A percentile compares a stretch with the other conserved stretches of the same genome.
phyloP scores from a whole-genome alignment of 2,329 filamentous ascomycete species.

The Penicillium hordei region DNA sequence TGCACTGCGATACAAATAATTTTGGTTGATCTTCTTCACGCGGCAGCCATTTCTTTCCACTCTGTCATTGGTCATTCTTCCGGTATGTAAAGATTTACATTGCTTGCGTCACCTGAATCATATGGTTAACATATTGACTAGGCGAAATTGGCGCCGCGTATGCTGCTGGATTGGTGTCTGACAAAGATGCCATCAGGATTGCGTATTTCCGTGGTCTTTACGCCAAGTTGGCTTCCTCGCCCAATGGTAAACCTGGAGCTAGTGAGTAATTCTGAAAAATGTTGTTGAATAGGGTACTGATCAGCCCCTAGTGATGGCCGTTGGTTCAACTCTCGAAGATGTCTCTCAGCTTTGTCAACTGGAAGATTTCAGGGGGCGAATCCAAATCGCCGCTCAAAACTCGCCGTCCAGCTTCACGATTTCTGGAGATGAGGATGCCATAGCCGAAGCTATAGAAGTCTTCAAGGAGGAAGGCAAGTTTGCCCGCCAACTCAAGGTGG shows the following conservation, averaged over 20 bases:
- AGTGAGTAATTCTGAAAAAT: constrained; percentile 1
- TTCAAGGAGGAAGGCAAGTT: neutral
- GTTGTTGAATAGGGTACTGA: too few species aligned
- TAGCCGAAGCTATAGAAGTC: neutral
- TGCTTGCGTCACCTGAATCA: too few species aligned
- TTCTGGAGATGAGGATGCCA: neutral
- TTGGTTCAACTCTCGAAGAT: constrained; percentile 16
- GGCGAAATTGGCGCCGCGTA: constrained; percentile 23
- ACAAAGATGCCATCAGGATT: constrained; percentile 11
- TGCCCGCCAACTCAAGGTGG: neutral
- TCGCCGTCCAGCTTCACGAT: neutral
- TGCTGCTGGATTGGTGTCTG: constrained; percentile 14
- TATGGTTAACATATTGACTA: too few species aligned
- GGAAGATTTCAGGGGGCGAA: neutral
- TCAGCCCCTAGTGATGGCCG: constrained; percentile 21
- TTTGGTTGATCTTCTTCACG: constrained; percentile 9
- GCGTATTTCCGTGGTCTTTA: constrained; percentile 19
- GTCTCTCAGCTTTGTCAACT: constrained; percentile 9
- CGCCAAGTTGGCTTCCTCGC: neutral
- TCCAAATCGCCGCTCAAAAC: neutral
- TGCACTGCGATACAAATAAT: constrained; percentile 22
- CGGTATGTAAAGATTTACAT: constrained; percentile 2
- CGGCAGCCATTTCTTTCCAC: constrained; percentile 11
- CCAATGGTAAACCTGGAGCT: constrained; percentile 10
- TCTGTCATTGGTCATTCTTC: constrained; percentile 23